Base-by-base conservation (phyloP, 768 basidiomycete genomes). In the Phlebiopsis flavidoalba region DNA sequence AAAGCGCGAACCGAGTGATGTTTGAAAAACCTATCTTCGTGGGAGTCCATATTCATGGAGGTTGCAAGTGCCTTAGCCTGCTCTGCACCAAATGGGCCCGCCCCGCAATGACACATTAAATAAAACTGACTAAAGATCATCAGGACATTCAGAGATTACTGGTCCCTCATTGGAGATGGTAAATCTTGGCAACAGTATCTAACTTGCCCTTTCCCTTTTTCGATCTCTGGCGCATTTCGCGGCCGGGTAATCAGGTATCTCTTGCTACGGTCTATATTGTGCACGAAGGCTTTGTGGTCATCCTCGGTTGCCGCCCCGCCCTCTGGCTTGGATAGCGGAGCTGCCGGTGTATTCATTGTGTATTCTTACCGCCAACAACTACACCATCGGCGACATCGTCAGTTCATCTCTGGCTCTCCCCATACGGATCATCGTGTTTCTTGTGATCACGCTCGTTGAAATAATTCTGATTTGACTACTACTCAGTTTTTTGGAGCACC, bases 21-120 rank as follows among this genome's bases (percentile, higher is more conserved):
- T 77, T 80, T 52, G 66, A 69, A 19, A n/a, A 55, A 74, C 52
- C 76, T 74, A 0, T 75, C 74, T 1, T 63, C 72, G 46, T 76
- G 75, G 78, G n/a, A n/a, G 67, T 79, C 24, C 75, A 75, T 59
- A 76, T 79, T n/a, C 10, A 74, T 80, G 71, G 75, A 75, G 64
- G 75, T n/a, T n/a, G n/a, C n/a, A n/a, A n/a, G n/a, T n/a, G n/a
- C n/a, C n/a, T n/a, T n/a, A n/a, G n/a, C n/a, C n/a, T n/a, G n/a
- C n/a, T n/a, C n/a, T n/a, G n/a, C n/a, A n/a, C n/a, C n/a, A n/a
- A n/a, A n/a, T n/a, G n/a, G n/a, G n/a, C n/a, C n/a, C n/a, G n/a
- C n/a, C n/a, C n/a, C n/a, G n/a, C n/a, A n/a, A n/a, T n/a, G n/a
- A n/a, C n/a, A n/a, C n/a, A n/a, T n/a, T n/a, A n/a, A n/a, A n/a